Conservation (phyloP, 176 grass and related monocot species). For the Pontederia paniculata region DNA sequence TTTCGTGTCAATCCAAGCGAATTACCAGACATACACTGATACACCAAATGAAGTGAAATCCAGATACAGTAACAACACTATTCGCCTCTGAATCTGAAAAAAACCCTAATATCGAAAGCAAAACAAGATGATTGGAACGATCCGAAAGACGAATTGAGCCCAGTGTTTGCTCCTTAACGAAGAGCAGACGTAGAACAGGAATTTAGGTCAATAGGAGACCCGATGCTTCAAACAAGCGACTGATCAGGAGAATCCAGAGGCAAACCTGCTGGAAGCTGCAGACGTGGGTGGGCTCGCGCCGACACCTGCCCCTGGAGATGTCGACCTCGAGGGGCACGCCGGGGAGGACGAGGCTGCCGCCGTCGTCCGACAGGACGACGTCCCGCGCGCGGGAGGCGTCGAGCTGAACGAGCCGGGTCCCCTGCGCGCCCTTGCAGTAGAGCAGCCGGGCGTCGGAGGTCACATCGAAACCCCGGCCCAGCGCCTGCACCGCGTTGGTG, state of each 20-base stretch:
- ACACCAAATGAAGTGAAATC: no score
- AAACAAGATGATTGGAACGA: no score
- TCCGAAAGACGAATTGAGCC: no score
- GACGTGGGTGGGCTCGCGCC: conserved; percentile 37
- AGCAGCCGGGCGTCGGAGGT: conserved; percentile 19
- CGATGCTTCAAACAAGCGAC: neutral
- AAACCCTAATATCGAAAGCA: no score
- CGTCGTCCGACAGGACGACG: conserved; percentile 6
- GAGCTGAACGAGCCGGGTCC: conserved; percentile 16
- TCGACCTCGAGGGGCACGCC: conserved; percentile 46
- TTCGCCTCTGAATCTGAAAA: no score
- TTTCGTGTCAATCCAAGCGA: no score
- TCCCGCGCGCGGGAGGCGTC: conserved; percentile 1
- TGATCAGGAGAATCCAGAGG: conserved; percentile 8
- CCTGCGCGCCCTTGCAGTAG: conserved; percentile 25
- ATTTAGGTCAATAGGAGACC: neutral
- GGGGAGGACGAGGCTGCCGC: conserved; percentile 27
- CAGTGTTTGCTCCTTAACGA: neutral
- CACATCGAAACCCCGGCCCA: conserved; percentile 23
- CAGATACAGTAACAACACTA: no score
- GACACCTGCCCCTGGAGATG: conserved; percentile 23
- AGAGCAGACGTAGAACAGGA: conserved; percentile 7
- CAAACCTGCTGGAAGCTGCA: conserved; percentile 61
- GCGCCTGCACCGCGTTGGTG: conserved; percentile 16
- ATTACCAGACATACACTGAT: no score